phyloP scores from a whole-genome alignment of 2,329 filamentous ascomycete species.

The Trichophyton schoenleinii region DNA sequence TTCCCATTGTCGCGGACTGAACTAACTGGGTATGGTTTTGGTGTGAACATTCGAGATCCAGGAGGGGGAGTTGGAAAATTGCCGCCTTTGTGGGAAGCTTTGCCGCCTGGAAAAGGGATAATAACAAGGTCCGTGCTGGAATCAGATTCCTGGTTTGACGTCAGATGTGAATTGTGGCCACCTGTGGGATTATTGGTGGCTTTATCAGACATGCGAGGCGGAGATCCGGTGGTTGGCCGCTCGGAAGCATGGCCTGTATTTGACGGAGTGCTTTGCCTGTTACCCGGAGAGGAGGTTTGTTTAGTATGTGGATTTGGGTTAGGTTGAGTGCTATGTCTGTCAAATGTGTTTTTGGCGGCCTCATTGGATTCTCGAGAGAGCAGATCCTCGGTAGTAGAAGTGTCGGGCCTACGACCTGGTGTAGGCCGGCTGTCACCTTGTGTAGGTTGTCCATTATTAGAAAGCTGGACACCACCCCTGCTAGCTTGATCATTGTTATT shows the following conservation, averaged over 20 bases:
- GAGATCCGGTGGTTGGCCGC: background rate
- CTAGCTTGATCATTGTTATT: background rate
- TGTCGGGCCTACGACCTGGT: background rate
- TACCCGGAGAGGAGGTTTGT: background rate
- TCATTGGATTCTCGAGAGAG: background rate
- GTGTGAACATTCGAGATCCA: constrained; percentile 6
- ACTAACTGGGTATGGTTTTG: background rate
- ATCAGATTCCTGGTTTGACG: background rate
- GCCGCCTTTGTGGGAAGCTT: background rate
- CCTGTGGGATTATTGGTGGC: background rate
- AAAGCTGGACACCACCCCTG: background rate
- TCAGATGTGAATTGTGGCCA: background rate
- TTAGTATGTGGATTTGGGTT: background rate
- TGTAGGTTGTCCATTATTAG: background rate
- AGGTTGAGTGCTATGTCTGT: background rate
- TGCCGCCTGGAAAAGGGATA: background rate
- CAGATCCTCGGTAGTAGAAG: background rate
- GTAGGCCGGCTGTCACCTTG: background rate
- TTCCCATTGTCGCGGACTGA: background rate
- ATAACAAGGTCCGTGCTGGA: background rate
- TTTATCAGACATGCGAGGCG: background rate
- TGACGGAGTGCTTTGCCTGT: background rate
- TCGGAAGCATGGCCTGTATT: background rate
- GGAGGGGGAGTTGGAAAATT: background rate
- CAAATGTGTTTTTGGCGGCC: background rate